Evolutionary conservation across 2,329 filamentous ascomycete genomes (phyloP).

Genomic region (Stemphylium vesicarium): DNA sequence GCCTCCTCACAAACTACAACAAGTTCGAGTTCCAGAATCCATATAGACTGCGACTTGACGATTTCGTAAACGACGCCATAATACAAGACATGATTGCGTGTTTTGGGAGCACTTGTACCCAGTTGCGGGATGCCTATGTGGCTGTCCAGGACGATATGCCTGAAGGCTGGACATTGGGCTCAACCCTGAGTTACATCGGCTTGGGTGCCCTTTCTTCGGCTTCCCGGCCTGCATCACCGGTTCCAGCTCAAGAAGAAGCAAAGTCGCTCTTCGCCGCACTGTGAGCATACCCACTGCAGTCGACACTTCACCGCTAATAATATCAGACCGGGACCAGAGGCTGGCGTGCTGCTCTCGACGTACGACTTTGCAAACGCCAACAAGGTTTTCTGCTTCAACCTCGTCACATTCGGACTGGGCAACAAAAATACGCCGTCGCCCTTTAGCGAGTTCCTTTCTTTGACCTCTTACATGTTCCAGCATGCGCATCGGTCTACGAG

Average conservation of each 20-base stretch:
- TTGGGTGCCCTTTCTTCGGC: slow-evolving; percentile 76
- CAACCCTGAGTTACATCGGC: slow-evolving; percentile 82
- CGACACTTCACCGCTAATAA: slow-evolving; percentile 15
- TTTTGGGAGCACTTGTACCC: slow-evolving; percentile 74
- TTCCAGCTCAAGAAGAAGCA: slow-evolving; percentile 77
- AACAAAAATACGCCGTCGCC: slow-evolving; percentile 72
- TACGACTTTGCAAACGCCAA: slow-evolving; percentile 96
- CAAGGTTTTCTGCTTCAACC: slow-evolving; percentile 88
- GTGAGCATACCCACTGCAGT: slow-evolving; percentile 58
- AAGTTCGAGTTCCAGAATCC: slow-evolving; percentile 99
- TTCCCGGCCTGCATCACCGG: slow-evolving; percentile 63
- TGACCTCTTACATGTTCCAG: slow-evolving; percentile 91
- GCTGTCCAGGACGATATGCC: slow-evolving; percentile 88
- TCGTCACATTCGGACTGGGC: slow-evolving; percentile 70
- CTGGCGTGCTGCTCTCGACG: slow-evolving; percentile 79
- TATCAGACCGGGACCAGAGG: slow-evolving; percentile 75
- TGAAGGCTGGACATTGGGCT: slow-evolving; percentile 84
- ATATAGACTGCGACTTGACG: slow-evolving; percentile 87
- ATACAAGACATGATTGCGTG: slow-evolving; percentile 82
- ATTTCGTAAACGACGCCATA: slow-evolving; percentile 90
- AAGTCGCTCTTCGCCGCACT: slow-evolving; percentile 81
- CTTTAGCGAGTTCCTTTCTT: slow-evolving; percentile 81
- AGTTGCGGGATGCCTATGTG: slow-evolving; percentile 76
- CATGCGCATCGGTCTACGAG: slow-evolving; percentile 86
- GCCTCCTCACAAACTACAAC: slow-evolving; percentile 94